Evolutionary conservation across 192 early-diverging fungal species (phyloP).

Genomic region (Chytriomyces sp.): DNA sequence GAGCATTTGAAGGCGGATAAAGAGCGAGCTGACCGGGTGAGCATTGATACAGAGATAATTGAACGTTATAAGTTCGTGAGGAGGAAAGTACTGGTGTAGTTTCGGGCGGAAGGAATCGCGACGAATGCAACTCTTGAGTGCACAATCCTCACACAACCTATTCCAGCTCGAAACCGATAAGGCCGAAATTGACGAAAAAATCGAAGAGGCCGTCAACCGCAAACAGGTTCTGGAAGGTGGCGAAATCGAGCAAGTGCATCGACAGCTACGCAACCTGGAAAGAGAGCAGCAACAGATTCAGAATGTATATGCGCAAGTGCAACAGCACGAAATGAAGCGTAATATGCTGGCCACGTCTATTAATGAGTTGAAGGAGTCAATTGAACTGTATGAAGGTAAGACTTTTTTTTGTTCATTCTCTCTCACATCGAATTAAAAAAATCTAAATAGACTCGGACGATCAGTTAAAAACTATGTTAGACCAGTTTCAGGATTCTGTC

Average conservation of each 20-base stretch:
- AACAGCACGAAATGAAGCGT: conserved; percentile 18
- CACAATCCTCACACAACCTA: not conserved
- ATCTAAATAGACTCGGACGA: conserved; percentile 57
- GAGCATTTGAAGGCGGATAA: conserved; percentile 69
- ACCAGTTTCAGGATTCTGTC: conserved; percentile 39
- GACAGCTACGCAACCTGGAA: conserved; percentile 40
- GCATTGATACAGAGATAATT: too few relatives aligned
- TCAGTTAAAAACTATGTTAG: conserved; percentile 61
- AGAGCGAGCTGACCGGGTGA: conserved; percentile 69
- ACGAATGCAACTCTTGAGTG: not conserved
- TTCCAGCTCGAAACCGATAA: conserved; percentile 14
- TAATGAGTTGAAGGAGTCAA: conserved; percentile 32
- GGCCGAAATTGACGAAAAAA: conserved; percentile 17
- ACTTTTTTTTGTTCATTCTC: not conserved
- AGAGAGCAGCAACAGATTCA: conserved; percentile 48
- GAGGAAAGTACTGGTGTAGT: too few relatives aligned
- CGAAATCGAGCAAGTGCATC: conserved; percentile 30
- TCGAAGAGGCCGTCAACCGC: conserved; percentile 26
- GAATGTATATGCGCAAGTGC: conserved; percentile 35
- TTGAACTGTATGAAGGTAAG: conserved; percentile 42
- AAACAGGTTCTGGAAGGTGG: conserved; percentile 37
- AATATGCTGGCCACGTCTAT: conserved; percentile 26
- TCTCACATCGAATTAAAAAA: not conserved
- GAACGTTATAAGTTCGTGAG: too few relatives aligned
- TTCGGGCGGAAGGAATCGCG: conserved; percentile 12